These are phyloP conservation scores for Polychytrium aggregatum DNA, from an alignment of 192 early-diverging fungal species.

Conservation along the genomic window DNA sequence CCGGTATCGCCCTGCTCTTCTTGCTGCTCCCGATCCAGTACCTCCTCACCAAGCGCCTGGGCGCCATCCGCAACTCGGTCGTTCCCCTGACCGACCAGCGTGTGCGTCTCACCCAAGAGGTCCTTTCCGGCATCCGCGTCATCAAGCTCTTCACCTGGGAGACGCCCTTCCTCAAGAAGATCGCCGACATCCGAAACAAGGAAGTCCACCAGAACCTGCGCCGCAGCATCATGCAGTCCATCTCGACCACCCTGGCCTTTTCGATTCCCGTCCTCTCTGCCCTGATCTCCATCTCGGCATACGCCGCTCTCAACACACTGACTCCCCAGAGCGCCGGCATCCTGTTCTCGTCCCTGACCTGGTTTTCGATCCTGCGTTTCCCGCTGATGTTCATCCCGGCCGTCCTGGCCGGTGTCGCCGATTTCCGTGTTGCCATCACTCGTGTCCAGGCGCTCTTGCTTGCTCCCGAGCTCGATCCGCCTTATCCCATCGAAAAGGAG, in stretches of 20 bases:
- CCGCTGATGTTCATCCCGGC: conserved; percentile 45
- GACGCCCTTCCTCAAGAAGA: conserved; percentile 44
- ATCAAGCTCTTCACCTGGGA: conserved; percentile 73
- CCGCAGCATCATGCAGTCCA: conserved; percentile 17
- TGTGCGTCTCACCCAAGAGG: conserved; percentile 59
- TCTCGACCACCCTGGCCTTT: conserved; percentile 36
- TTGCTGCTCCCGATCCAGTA: conserved; percentile 27
- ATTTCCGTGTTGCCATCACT: conserved; percentile 35
- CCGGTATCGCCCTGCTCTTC: conserved; percentile 35
- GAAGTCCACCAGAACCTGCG: conserved; percentile 29
- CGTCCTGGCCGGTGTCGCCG: conserved; percentile 27
- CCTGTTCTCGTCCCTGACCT: conserved; percentile 36
- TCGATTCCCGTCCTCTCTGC: conserved; percentile 29
- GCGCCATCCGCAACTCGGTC: conserved; percentile 23
- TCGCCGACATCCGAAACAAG: conserved; percentile 36
- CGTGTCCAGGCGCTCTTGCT: conserved; percentile 41
- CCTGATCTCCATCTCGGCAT: conserved; percentile 30
- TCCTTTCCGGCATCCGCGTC: conserved; percentile 59
- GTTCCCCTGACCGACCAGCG: conserved; percentile 59
- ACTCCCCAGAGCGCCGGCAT: conserved; percentile 11
- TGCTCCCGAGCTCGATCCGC: conserved; percentile 48
- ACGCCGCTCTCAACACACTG: conserved; percentile 19
- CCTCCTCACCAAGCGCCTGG: conserved; percentile 21
- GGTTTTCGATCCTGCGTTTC: conserved; percentile 34
- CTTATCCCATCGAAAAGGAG: conserved; percentile 25